Evolutionary conservation across 2,329 filamentous ascomycete species (phyloP).

Genomic region (Trichoderma endophyticum): DNA sequence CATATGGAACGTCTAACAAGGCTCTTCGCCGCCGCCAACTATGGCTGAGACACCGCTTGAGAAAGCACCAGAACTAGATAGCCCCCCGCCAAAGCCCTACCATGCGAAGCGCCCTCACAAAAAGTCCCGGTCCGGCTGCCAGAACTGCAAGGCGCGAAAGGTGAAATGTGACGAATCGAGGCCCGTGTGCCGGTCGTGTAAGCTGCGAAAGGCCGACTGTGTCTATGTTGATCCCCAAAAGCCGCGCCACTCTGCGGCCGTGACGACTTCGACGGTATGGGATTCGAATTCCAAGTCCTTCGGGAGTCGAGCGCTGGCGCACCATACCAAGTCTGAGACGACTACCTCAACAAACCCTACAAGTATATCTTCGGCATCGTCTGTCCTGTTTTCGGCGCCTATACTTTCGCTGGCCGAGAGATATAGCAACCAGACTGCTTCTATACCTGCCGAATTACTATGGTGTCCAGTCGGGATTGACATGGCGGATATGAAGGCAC

Average conservation of each 20-base stretch:
- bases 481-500: constrained; percentile 48
- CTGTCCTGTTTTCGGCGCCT: constrained; percentile 5
- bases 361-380: constrained; percentile 1
- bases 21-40: neutral
- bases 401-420: neutral
- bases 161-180: constrained; percentile 54
- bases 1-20: constrained; percentile 1
- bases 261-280: neutral
- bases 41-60: constrained; percentile 8
- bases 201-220: constrained; percentile 46
- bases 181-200: constrained; percentile 50
- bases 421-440: neutral
- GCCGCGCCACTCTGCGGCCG: neutral
- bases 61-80: neutral
- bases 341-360: neutral
- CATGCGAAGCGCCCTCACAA: constrained; percentile 51
- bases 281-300: neutral
- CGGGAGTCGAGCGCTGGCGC: neutral
- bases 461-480: constrained; percentile 34
- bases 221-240: constrained; percentile 36
- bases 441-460: constrained; percentile 27
- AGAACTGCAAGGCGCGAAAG: constrained; percentile 54
- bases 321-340: neutral
- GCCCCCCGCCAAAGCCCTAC: constrained; percentile 26
- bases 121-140: constrained; percentile 53